Evolutionary conservation across 140 eudicot genomes (phyloP), one percentile per base, ranked within the genome.

Genomic region (Anethum foeniculum): DNA sequence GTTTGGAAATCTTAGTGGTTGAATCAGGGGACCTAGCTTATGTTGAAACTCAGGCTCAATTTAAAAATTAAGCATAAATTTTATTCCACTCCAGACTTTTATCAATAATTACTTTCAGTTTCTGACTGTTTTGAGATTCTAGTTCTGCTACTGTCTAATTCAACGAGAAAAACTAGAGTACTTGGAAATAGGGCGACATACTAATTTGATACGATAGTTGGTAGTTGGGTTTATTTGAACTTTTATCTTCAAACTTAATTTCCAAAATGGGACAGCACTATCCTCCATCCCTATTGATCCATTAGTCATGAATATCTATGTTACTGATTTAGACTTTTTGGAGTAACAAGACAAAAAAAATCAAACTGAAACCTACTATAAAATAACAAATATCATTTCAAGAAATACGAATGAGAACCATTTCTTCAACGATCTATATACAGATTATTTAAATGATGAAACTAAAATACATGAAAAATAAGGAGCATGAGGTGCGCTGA

Each of bases 401-500:
- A 32, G 38, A 27, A 27, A 2, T 27, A 1, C 34, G 34, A 64
- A 9, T 32, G n/a, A 32, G 43, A 32, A 68, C 44, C 74, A 27
- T 30, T 27, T 30, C 1, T 67, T 67, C 23, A 65, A 39, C 28
- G 25, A 2, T 71, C 28, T 39, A 34, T 34, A 34, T 34, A 34
- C 8, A 19, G n/a, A 39, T 77, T 77, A 38, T 52, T 77, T 32
- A 77, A 77, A 21, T 6, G 6, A 34, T 77, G 18, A 77, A 44
- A 54, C 41, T 77, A 71, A 30, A 3, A 13, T 19, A 41, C 43
- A 41, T 34, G 67, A 39, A 43, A 78, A 56, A 6, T 18, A 23
- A 15, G 47, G 65, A 75, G 78, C 82, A 68, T 56, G 81, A 71
- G 84, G 71, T 83, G 88, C 89, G 85, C 88, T 86, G 90, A 86